Evolutionary conservation across 176 grass and related monocot species (phyloP).

Genomic region (Oryza glaberrima): DNA sequence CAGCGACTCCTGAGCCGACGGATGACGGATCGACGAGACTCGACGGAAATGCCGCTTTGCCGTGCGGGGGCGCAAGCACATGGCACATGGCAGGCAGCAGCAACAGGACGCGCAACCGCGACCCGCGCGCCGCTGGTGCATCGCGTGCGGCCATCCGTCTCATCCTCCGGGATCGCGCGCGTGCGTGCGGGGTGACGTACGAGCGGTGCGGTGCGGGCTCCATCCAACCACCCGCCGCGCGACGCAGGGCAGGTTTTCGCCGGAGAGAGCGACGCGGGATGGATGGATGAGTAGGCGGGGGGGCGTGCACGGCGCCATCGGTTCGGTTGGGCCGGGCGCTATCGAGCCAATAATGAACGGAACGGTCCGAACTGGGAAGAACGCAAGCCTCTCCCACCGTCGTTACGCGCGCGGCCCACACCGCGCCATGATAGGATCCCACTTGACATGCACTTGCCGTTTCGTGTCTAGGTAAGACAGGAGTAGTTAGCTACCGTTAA

Average conservation of each 20-base stretch:
- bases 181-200: neutral
- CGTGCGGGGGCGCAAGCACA: constrained; percentile 18
- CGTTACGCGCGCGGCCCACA: neutral
- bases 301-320: constrained; percentile 4
- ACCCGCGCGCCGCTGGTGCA: neutral
- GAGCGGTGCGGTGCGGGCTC: neutral
- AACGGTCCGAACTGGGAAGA: neutral
- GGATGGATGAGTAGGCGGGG: neutral
- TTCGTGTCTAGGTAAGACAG: neutral
- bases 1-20: constrained; percentile 26
- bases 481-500: neutral
- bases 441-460: neutral
- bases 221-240: constrained; percentile 17
- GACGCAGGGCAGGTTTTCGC: constrained; percentile 35
- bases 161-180: neutral
- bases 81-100: constrained; percentile 9
- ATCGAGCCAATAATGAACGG: constrained; percentile 17
- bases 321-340: constrained; percentile 23
- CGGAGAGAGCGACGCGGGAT: constrained; percentile 40
- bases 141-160: neutral
- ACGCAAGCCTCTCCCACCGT: neutral
- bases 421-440: neutral
- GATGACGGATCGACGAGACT: neutral
- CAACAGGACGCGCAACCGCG: constrained; percentile 17
- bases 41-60: neutral